Percentiles rank a stretch among this genome's conserved stretches.
phyloP scores from a whole-genome alignment of 331 rosid genomes.

The Rhamnella rubrinervis region DNA sequence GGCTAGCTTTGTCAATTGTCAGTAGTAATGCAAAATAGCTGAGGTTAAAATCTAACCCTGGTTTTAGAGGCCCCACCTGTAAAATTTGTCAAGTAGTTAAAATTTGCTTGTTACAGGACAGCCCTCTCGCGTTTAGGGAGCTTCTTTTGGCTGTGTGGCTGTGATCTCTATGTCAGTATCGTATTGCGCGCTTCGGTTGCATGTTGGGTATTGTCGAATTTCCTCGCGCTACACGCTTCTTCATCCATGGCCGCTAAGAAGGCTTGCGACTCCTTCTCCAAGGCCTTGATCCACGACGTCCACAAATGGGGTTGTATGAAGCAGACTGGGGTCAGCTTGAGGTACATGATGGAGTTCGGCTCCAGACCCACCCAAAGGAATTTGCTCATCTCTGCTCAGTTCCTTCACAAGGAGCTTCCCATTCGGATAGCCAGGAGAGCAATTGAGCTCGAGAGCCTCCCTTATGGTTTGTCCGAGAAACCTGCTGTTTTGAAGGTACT shows the following conservation, averaged over 20 bases:
- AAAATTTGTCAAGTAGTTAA: too few relatives aligned
- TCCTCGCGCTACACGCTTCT: not conserved
- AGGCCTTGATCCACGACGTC: slow-evolving; percentile 59
- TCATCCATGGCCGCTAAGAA: slow-evolving; percentile 61
- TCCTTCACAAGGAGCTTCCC: slow-evolving; percentile 86
- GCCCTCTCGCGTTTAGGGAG: too few relatives aligned
- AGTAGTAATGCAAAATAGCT: too few relatives aligned
- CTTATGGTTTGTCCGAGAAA: slow-evolving; percentile 70
- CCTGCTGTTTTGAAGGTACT: slow-evolving; percentile 79
- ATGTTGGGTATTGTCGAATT: too few relatives aligned
- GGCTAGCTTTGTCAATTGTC: too few relatives aligned
- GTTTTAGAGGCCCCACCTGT: too few relatives aligned
- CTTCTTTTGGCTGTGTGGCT: too few relatives aligned
- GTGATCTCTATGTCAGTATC: too few relatives aligned
- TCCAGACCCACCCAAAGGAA: slow-evolving; percentile 47
- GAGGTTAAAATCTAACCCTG: too few relatives aligned
- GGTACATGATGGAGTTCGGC: slow-evolving; percentile 93
- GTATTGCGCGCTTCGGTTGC: too few relatives aligned
- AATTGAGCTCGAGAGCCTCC: slow-evolving; percentile 68
- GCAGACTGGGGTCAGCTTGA: slow-evolving; percentile 83
- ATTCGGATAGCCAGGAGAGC: slow-evolving; percentile 83
- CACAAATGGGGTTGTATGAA: slow-evolving; percentile 77
- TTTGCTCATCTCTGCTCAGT: slow-evolving; percentile 73
- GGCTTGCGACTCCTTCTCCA: slow-evolving; percentile 54
- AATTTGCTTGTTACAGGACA: too few relatives aligned